phyloP scores from a whole-genome alignment of 2,329 filamentous ascomycete genomes.

The Trichoderma cornu-damae region DNA sequence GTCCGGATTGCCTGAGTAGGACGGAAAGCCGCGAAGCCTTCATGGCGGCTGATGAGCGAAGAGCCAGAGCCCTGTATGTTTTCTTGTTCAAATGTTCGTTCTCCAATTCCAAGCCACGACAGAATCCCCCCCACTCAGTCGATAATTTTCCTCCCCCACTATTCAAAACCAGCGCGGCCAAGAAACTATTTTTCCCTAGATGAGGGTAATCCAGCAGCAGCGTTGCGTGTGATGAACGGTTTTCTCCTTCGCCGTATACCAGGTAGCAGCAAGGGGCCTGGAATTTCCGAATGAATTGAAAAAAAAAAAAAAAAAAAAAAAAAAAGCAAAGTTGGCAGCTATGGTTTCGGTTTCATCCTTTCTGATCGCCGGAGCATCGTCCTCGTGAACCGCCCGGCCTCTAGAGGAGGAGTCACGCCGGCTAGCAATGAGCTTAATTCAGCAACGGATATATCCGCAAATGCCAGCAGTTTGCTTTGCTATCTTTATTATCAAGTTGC shows the following conservation, averaged over 20 bases:
- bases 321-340: not conserved
- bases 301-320: not conserved
- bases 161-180: slow-evolving; percentile 1
- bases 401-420: slow-evolving; percentile 8
- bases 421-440: slow-evolving; percentile 10
- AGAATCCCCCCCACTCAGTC: not conserved
- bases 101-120: not conserved
- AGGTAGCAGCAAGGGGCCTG: not conserved
- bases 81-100: not conserved
- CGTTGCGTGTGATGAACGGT: not conserved
- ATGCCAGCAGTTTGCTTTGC: not conserved
- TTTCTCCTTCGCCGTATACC: not conserved
- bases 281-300: no score
- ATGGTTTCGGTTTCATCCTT: not conserved
- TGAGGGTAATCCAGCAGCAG: not conserved
- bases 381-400: slow-evolving; percentile 11
- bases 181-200: not conserved
- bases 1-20: not conserved
- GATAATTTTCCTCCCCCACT: slow-evolving; percentile 11
- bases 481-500: not conserved
- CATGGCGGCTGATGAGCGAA: slow-evolving; percentile 9
- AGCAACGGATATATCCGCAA: slow-evolving; percentile 14
- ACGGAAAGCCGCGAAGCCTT: slow-evolving; percentile 12
- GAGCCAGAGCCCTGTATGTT: not conserved
- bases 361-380: not conserved